These are phyloP conservation scores for Nicotiana knightiana DNA, from an alignment of 257 asterid species.

Conservation along the genomic window DNA sequence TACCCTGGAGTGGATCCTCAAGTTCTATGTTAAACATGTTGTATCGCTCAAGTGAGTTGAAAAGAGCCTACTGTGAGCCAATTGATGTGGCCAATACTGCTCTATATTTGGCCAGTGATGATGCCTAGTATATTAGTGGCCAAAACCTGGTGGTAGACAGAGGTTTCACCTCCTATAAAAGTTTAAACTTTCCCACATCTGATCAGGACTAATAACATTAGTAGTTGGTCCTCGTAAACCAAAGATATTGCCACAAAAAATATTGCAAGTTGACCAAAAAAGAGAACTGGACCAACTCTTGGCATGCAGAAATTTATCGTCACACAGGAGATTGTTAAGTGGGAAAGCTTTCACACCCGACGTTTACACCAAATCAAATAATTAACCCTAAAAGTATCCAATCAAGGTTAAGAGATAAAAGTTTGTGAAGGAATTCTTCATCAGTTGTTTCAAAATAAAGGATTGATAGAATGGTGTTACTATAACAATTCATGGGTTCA, in stretches of 20 bases:
- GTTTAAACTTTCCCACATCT: conserved; percentile 16
- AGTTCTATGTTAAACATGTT: conserved; percentile 43
- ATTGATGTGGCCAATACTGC: conserved; percentile 74
- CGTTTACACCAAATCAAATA: neutral
- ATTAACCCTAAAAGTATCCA: neutral
- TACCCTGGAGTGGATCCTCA: conserved; percentile 33
- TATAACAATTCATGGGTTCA: too few species aligned
- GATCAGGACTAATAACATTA: neutral
- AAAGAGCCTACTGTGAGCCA: conserved; percentile 57
- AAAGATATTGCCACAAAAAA: neutral
- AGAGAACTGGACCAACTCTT: neutral
- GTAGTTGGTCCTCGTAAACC: neutral
- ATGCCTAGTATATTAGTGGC: conserved; percentile 67
- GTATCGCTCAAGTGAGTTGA: conserved; percentile 35
- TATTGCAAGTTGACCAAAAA: neutral
- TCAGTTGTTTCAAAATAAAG: too few species aligned
- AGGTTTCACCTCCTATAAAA: conserved; percentile 37
- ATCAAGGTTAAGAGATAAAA: too few species aligned
- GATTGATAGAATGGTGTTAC: too few species aligned
- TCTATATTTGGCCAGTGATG: conserved; percentile 65
- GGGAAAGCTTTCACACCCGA: too few species aligned
- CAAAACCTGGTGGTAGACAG: conserved; percentile 86
- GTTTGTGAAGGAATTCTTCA: too few species aligned
- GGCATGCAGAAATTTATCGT: neutral
- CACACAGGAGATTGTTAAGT: neutral